Evolutionary conservation across 2,329 filamentous ascomycete genomes (phyloP), one percentile per base, ranked within the genome.

Genomic region (Endocalyx cinctus): DNA sequence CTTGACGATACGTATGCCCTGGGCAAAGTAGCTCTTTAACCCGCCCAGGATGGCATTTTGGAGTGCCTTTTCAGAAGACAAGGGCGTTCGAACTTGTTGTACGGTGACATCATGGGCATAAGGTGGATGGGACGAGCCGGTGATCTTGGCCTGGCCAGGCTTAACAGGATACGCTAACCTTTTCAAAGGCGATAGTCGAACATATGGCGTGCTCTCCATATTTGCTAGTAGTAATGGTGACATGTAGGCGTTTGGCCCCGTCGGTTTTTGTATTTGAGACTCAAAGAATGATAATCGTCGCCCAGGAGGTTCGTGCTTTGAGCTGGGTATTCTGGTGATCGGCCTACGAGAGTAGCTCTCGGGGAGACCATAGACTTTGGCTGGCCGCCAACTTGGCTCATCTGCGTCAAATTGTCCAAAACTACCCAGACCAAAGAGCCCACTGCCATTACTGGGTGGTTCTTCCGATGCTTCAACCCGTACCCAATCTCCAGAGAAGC

Each of bases 401-500:
- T 84, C 79, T 4, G 74, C 64, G n/a, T 79, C 71, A 8, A 72
- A 63, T n/a, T 75, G 69, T 6, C 74, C 75, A 43, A 81, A 84
- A 41, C 77, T 80, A 15, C 78, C 79, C 4, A 87, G 67, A 2
- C 81, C 81, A 64, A 81, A 84, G 0, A 73, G 66, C 31, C 74
- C 84, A 45, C 77, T 77, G 13, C 71, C 84, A 56, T 78, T 83
- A 12, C 69, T 64, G 15, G 75, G 82, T 38, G 86, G 84, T 53
- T 88, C 86, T 45, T 84, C 74, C 0, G 85, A 75, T 5, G 78
- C 72, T 61, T 95, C 87, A 10, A 96, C 70, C 15, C 84, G 81
- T 10, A 95, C 87, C 92, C 92, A 98, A 54, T 98, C 92, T 18
- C 92, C 92, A 1, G 90, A 97, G 55, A 98, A 98, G 59, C 90